A percentile compares a stretch with the other conserved stretches of the same genome.
These are phyloP conservation scores for Thecaphora thlaspeos DNA, from an alignment of 1,284 basidiomycete genomes.

Conservation along the genomic window DNA sequence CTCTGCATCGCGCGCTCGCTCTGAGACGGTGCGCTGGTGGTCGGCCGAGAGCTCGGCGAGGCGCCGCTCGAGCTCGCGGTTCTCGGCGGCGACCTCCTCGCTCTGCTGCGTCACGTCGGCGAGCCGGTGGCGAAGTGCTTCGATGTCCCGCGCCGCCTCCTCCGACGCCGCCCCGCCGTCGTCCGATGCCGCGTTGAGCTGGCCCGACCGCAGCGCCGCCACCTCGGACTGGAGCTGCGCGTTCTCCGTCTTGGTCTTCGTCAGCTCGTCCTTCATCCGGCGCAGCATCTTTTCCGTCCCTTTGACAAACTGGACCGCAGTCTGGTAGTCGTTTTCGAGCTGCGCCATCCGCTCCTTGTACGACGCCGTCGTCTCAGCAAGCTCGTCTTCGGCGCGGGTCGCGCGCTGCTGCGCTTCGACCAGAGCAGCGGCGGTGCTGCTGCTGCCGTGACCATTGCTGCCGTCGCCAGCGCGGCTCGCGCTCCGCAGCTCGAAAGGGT, in stretches of 20 bases:
- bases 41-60: conserved; percentile 36
- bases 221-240: conserved; percentile 44
- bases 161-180: conserved; percentile 31
- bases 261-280: conserved; percentile 73
- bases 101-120: conserved; percentile 43
- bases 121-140: conserved; percentile 42
- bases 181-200: conserved; percentile 23
- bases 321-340: conserved; percentile 91
- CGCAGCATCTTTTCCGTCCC: conserved; percentile 99
- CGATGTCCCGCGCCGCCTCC: conserved; percentile 46
- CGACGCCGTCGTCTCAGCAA: conserved; percentile 47
- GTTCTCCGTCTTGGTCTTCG: conserved; percentile 55
- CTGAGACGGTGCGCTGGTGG: conserved; percentile 38
- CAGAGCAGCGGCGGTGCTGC: conserved; percentile 71
- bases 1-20: neutral
- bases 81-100: conserved; percentile 47
- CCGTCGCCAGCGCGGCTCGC: conserved; percentile 72
- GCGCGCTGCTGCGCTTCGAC: conserved; percentile 71
- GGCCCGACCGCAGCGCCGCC: conserved; percentile 11
- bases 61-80: conserved; percentile 46
- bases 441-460: conserved; percentile 70
- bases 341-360: conserved; percentile 61
- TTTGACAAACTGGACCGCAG: conserved; percentile 76
- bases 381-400: conserved; percentile 50
- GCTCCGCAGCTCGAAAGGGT: conserved; percentile 69